Conservation (phyloP, 441 rosid genomes). For the Populus hybrid region DNA sequence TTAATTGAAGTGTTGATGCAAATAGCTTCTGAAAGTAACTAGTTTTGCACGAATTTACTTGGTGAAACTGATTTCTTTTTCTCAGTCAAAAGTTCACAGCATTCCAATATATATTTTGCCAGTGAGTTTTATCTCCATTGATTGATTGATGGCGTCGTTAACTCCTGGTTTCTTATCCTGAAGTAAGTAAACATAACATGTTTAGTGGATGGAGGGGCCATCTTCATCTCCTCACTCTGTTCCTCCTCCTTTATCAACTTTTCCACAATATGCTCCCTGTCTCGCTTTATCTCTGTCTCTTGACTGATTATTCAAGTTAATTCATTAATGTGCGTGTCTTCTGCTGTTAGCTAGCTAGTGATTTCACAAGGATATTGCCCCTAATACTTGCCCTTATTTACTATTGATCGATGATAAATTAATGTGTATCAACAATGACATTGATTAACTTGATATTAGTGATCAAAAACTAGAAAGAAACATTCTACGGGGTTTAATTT, state of each 20-base stretch:
- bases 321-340: background rate
- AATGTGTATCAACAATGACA: background rate
- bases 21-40: background rate
- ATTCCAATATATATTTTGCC: background rate
- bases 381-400: background rate
- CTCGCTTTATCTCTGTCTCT: conserved; percentile 14
- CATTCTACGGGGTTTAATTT: too few relatives aligned
- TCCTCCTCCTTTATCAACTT: background rate
- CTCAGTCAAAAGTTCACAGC: conserved; percentile 21
- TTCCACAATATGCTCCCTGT: conserved; percentile 32
- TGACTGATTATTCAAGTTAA: conserved; percentile 16
- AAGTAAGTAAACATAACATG: background rate
- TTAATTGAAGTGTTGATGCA: background rate
- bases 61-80: conserved; percentile 6
- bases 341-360: background rate
- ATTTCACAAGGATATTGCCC: background rate
- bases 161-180: conserved; percentile 5
- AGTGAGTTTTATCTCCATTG: background rate
- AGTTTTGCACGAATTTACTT: background rate
- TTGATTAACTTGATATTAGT: too few relatives aligned
- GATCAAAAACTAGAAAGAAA: too few relatives aligned
- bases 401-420: background rate
- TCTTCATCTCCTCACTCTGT: background rate
- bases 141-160: conserved; percentile 12
- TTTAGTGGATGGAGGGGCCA: conserved; percentile 30